Conservation (phyloP, 805 yeast genomes). For the Ogataea ganodermae region DNA sequence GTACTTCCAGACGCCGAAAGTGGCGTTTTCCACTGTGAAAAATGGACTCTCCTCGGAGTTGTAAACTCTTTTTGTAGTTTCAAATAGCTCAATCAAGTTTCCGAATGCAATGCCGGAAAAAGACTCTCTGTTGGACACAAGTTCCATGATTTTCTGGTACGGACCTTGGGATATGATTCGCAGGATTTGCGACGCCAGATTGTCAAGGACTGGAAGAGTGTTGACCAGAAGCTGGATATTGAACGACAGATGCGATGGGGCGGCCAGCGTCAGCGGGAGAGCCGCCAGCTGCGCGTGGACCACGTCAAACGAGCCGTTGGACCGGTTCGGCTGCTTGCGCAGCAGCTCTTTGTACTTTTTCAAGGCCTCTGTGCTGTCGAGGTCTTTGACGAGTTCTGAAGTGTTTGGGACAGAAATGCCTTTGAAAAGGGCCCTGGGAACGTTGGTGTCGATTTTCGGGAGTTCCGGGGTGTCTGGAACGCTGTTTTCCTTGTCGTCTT, state of each 20-base stretch:
- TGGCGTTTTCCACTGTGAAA: conserved; percentile 65
- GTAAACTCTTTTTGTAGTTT: conserved; percentile 71
- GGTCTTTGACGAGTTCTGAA: conserved; percentile 35
- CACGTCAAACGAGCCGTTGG: conserved; percentile 24
- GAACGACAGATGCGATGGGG: conserved; percentile 57
- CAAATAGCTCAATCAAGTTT: conserved; percentile 73
- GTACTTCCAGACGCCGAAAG: conserved; percentile 70
- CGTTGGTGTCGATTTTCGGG: neutral
- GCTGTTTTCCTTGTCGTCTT: neutral
- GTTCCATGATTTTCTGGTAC: conserved; percentile 70
- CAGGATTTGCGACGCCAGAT: conserved; percentile 77
- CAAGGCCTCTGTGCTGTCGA: conserved; percentile 26
- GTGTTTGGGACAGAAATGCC: conserved; percentile 38
- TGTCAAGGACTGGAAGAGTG: conserved; percentile 76
- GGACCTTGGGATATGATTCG: conserved; percentile 73
- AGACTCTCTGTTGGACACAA: conserved; percentile 66
- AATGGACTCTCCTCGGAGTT: conserved; percentile 70
- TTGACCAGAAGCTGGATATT: conserved; percentile 66
- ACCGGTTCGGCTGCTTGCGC: conserved; percentile 17
- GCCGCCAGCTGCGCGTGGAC: conserved; percentile 57
- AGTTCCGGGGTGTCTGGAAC: neutral
- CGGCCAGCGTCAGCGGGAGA: conserved; percentile 57
- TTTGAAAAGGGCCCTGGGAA: conserved; percentile 28
- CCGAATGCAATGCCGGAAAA: conserved; percentile 65
- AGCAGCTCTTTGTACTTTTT: conserved; percentile 31